phyloP scores from a whole-genome alignment of 2,329 filamentous ascomycete species.

The Penicillium sp. region DNA sequence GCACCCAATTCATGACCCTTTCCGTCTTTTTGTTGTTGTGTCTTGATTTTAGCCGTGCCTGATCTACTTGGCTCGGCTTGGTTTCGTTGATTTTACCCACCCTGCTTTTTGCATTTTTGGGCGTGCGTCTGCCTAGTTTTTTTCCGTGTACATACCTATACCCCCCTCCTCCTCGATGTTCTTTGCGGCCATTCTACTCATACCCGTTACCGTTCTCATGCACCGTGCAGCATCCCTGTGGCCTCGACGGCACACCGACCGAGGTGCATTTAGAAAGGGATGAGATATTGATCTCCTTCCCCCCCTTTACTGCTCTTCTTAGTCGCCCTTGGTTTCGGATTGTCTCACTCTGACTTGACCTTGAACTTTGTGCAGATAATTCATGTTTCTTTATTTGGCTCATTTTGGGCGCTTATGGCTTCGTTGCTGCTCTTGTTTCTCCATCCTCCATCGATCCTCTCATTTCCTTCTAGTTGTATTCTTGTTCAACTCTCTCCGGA shows the following conservation, averaged over 20 bases:
- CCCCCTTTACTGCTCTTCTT: too few species aligned
- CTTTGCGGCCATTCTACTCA: conserved; percentile 2
- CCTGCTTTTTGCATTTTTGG: conserved; percentile 15
- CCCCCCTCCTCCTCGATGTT: conserved; percentile 4
- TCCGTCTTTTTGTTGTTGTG: conserved; percentile 2
- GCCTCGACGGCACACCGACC: conserved; percentile 14
- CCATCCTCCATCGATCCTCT: background rate
- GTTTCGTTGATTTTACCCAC: background rate
- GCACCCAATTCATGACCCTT: conserved; percentile 2
- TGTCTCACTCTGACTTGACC: background rate
- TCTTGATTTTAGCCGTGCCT: conserved; percentile 1
- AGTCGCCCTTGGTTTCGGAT: background rate
- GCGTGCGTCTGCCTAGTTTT: conserved; percentile 6
- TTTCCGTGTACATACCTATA: conserved; percentile 19
- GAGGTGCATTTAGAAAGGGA: conserved; percentile 21
- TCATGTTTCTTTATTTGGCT: conserved; percentile 19
- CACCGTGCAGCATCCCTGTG: conserved; percentile 6
- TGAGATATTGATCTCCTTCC: conserved; percentile 5
- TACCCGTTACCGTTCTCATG: conserved; percentile 7
- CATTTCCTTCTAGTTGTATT: background rate
- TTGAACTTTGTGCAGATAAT: background rate
- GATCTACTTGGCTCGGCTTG: background rate
- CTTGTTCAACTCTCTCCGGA: conserved; percentile 2
- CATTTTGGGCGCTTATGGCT: conserved; percentile 21
- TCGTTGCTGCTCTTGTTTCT: background rate